Evolutionary conservation across 192 early-diverging fungal genomes (phyloP), one percentile per base, ranked within the genome.

Genomic region (Linnemannia zychae): DNA sequence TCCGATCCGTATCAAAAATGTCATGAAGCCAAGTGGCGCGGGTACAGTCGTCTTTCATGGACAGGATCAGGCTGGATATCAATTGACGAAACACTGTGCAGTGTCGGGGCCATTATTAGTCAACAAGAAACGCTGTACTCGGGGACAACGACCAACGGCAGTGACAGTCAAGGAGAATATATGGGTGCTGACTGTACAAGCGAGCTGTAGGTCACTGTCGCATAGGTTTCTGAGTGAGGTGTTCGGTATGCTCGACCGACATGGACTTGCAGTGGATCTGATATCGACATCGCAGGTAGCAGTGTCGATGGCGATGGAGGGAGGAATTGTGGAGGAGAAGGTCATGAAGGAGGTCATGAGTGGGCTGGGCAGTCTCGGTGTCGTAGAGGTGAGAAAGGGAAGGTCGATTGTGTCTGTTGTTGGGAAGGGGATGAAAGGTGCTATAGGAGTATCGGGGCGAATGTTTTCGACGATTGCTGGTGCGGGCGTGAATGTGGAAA

Each of bases 1-100:
- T 76, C 98, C 98, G 22, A 98, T 99, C 84, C 95, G 98, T 77
- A 99, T 99, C 87, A 99, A 99, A 76, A 99, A 99, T 81, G 97
- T 98, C 18, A 96, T 97, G 87, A 97, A 97, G 68, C 97, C 98
- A 11, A 89, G 87, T 40, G 97, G 97, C 44, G 87, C 90, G 31
- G 98, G 98, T 33, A 99, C 98, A 33, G 89, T 99, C 70, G 97
- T 99, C 82, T 93, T 97, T 70, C 97, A 97, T 15, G 95, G 96
- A 47, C 88, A 90, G 5, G 91, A 85, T 44, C 87, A 87, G 38
- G 86, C 83, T 57, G 90, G 89, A 33, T 79, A 88, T 17, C 40
- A 44, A 44, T 44, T 44, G 40, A 9, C 9, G 40, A 44, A 44
- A 87, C 93, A 12, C 79, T 88, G n/a, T 57, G 52, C 22, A 13